Evolutionary conservation across 768 basidiomycete genomes (phyloP).

Genomic region (Filobasidium floriforme): DNA sequence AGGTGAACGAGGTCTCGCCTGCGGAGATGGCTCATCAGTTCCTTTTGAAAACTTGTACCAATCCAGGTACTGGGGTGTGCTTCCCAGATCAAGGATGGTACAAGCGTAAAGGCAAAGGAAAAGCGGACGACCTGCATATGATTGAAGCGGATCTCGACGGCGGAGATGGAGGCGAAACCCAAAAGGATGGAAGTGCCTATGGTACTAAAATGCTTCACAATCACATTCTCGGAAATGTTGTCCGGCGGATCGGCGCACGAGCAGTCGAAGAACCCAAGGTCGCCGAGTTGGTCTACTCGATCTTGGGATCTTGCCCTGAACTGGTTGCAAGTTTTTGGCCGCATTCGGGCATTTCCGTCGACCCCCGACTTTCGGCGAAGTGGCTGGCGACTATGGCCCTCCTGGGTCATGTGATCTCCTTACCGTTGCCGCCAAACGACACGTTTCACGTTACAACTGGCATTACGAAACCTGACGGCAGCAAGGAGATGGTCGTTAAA

Average conservation of each 20-base stretch:
- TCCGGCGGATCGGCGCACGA: slow-evolving; percentile 58
- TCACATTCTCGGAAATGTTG: slow-evolving; percentile 67
- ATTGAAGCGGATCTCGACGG: slow-evolving; percentile 44
- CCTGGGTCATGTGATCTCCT: slow-evolving; percentile 66
- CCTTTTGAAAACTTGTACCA: slow-evolving; percentile 70
- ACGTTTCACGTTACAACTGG: slow-evolving; percentile 50
- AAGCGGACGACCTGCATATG: slow-evolving; percentile 25
- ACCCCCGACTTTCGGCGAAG: slow-evolving; percentile 36
- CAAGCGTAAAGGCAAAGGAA: slow-evolving; percentile 52
- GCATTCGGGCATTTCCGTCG: slow-evolving; percentile 40
- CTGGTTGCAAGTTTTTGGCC: slow-evolving; percentile 55
- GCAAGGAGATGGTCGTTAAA: slow-evolving; percentile 50
- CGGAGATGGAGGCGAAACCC: slow-evolving; percentile 33
- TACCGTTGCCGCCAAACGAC: slow-evolving; percentile 59
- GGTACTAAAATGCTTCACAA: slow-evolving; percentile 52
- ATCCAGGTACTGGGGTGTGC: slow-evolving; percentile 74
- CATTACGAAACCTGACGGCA: not conserved
- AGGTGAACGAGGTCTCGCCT: slow-evolving; percentile 52
- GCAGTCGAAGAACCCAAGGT: slow-evolving; percentile 83
- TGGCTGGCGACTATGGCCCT: slow-evolving; percentile 88
- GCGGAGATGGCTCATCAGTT: slow-evolving; percentile 82
- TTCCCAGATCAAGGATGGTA: slow-evolving; percentile 91
- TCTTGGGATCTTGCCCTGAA: slow-evolving; percentile 76
- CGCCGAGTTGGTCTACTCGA: slow-evolving; percentile 72
- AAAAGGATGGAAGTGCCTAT: slow-evolving; percentile 44